Base-by-base conservation (phyloP, 1,284 basidiomycete species). In the Cryptococcus maquisensis region DNA sequence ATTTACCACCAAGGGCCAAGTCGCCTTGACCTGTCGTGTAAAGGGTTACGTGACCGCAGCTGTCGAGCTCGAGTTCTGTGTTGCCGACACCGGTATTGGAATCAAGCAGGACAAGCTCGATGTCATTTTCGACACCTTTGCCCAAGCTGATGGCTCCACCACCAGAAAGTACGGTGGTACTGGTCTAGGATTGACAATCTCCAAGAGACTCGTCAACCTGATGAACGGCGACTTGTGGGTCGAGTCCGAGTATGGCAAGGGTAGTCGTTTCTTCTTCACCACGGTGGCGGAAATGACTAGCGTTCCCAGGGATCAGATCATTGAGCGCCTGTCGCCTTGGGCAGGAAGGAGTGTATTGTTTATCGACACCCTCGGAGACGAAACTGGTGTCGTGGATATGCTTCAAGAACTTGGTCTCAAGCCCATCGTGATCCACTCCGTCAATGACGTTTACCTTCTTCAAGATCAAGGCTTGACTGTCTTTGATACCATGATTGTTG, bases 161-260 rank as follows among this genome's bases (percentile, higher is more conserved):
- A 93, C 90, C 9, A 79, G 90, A 84, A 96, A 98, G 82, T 98
- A 98, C 67, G 95, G 95, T 61, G 95, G 95, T 45, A 98, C 96
- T 0, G 96, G 96, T 72, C 82, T 98, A 1, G 96, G 95, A n/a
- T 80, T 98, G 56, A 92, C 89, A 13, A 93, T 94, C 66, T 94
- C 91, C 35, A 92, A 98, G 68, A 87, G 95, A 0, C 85, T 99
- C 20, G 95, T 98, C 47, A 90, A 87, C 61, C 86, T 98, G 63
- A 99, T 99, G 96, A 86, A 90, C 66, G 96, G 96, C 55, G 92
- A 96, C 69, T 90, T 99, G 80, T 98, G 96, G 96, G 96, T 99
- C 45, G 90, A 96, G 74, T 88, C 86, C 57, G 91, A 96, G 71
- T 85, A 91, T 61, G 84, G 88, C 49, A 88, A 90, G 67, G 96